phyloP scores from a whole-genome alignment of 176 grass and related monocot species.

The Ensete ventricosum region DNA sequence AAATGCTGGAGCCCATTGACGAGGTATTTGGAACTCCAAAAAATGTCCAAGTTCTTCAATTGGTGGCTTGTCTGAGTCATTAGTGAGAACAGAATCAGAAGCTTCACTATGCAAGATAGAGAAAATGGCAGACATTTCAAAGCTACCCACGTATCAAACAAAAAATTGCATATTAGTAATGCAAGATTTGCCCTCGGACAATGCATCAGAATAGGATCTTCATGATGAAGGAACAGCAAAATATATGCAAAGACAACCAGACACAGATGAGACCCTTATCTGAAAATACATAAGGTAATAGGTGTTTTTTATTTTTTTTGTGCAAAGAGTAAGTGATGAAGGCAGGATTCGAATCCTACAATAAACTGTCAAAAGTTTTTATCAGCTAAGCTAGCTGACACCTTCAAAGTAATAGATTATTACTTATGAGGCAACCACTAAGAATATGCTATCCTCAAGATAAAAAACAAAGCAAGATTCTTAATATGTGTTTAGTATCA shows the following conservation, averaged over 20 bases:
- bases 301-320: too few species aligned
- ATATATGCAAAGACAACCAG: neutral
- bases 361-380: too few species aligned
- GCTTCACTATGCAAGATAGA: neutral
- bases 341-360: too few species aligned
- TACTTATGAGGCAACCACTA: neutral
- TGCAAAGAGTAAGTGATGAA: too few species aligned
- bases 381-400: too few species aligned
- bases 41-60: conserved; percentile 83
- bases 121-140: too few species aligned
- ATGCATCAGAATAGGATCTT: neutral
- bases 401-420: too few species aligned
- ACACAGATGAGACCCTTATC: too few species aligned
- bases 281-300: too few species aligned
- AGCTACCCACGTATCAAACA: too few species aligned
- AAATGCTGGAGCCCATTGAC: conserved; percentile 81
- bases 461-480: neutral
- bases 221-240: neutral
- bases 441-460: neutral
- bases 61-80: conserved; percentile 71
- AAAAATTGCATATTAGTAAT: neutral
- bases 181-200: neutral
- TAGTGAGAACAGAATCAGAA: conserved; percentile 2
- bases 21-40: conserved; percentile 75
- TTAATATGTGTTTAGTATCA: neutral